Evolutionary conservation across 768 basidiomycete genomes (phyloP).

Genomic region (Boletellus ananas): DNA sequence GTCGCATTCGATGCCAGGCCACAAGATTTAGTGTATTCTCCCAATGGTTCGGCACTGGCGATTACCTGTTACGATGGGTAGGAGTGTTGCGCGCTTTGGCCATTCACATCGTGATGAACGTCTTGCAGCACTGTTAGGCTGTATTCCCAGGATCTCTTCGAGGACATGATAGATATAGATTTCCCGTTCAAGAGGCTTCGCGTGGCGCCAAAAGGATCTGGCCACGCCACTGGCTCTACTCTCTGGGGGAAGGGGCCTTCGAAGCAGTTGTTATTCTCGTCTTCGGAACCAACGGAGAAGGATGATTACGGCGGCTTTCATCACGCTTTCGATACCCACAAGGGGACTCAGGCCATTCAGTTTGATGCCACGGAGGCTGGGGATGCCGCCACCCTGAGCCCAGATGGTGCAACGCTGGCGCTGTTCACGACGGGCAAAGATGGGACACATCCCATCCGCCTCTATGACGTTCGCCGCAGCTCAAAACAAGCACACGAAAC

Average conservation of each 20-base stretch:
- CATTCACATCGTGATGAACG: not conserved
- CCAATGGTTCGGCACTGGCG: slow-evolving; percentile 38
- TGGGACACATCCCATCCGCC: slow-evolving; percentile 36
- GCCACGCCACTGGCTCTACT: slow-evolving; percentile 42
- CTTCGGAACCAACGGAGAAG: slow-evolving; percentile 43
- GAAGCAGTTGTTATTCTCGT: slow-evolving; percentile 46
- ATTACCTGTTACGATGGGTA: slow-evolving; percentile 30
- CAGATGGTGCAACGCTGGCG: slow-evolving; percentile 37
- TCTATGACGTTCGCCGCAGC: slow-evolving; percentile 50
- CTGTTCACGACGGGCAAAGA: slow-evolving; percentile 30
- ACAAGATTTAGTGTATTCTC: slow-evolving; percentile 44
- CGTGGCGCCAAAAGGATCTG: slow-evolving; percentile 13
- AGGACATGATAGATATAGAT: slow-evolving; percentile 12
- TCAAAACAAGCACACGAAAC: slow-evolving; percentile 24
- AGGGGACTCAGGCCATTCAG: slow-evolving; percentile 20
- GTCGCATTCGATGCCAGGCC: slow-evolving; percentile 32
- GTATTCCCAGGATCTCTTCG: slow-evolving; percentile 23
- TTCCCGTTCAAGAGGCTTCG: slow-evolving; percentile 13
- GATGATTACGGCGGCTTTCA: slow-evolving; percentile 40
- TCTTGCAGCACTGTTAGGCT: slow-evolving; percentile 20
- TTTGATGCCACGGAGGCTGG: slow-evolving; percentile 51
- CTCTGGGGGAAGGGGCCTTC: slow-evolving; percentile 49
- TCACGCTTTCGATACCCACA: slow-evolving; percentile 44
- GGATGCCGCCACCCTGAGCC: slow-evolving; percentile 46
- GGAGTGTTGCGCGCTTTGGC: not conserved